Conservation (phyloP, 2,329 filamentous ascomycete species). For the Trichoderma sp. region DNA sequence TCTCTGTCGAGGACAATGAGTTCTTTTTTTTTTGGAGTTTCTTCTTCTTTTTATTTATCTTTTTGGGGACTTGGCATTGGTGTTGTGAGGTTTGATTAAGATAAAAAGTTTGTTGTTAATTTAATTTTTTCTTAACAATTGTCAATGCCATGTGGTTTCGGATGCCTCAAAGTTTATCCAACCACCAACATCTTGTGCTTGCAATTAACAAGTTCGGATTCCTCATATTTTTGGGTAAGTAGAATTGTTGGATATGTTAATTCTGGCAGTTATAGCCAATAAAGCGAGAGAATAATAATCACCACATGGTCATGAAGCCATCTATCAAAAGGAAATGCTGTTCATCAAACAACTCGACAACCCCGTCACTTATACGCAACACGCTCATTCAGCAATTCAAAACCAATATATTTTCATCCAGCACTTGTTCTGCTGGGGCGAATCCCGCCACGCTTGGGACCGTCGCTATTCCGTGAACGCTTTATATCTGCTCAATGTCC, state of each 20-base stretch:
- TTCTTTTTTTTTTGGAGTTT: constrained; percentile 8
- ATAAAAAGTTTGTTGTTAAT: too few species aligned
- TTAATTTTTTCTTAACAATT: too few species aligned
- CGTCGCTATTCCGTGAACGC: not conserved
- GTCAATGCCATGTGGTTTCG: not conserved
- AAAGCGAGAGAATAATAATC: not conserved
- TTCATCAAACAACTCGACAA: not conserved
- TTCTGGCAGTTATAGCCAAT: not conserved
- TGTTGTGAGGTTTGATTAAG: too few species aligned
- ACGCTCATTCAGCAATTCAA: not conserved
- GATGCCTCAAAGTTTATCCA: not conserved
- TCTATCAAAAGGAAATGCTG: not conserved
- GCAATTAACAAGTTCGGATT: not conserved
- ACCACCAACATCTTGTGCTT: not conserved
- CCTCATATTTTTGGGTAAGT: too few species aligned
- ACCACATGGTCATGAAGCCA: not conserved
- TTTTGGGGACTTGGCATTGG: not conserved
- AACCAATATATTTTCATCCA: constrained; percentile 15
- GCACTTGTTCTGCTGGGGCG: not conserved
- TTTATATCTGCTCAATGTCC: constrained; percentile 9
- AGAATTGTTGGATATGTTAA: not conserved
- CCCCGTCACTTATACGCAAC: not conserved
- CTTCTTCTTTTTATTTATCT: not conserved
- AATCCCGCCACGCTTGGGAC: not conserved
- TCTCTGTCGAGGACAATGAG: constrained; percentile 28